These are phyloP conservation scores for Tricholoma sp. DNA, from an alignment of 768 basidiomycete genomes.

Conservation along the genomic window DNA sequence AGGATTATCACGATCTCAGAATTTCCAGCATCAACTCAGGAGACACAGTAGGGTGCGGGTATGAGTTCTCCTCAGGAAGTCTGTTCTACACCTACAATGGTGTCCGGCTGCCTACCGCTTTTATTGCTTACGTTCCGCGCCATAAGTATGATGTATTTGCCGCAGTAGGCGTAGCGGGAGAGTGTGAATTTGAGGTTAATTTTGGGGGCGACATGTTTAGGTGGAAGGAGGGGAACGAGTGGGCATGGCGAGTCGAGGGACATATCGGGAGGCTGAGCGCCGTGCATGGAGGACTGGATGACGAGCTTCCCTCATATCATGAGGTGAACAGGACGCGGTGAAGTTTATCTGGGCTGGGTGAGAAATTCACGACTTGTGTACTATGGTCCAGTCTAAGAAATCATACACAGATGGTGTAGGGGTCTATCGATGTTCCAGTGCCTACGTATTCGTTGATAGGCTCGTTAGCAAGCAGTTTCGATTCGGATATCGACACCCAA, in stretches of 20 bases:
- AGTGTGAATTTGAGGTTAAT: constrained; percentile 53
- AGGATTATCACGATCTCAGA: constrained; percentile 38
- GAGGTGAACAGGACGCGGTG: not conserved
- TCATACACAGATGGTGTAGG: too few species aligned
- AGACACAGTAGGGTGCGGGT: constrained; percentile 61
- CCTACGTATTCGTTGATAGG: too few species aligned
- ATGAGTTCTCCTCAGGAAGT: constrained; percentile 45
- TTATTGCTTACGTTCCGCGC: constrained; percentile 55
- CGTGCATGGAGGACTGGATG: constrained; percentile 26
- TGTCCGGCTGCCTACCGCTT: constrained; percentile 47
- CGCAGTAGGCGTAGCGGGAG: constrained; percentile 54
- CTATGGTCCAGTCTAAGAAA: too few species aligned
- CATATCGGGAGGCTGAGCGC: constrained; percentile 48
- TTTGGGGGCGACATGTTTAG: constrained; percentile 57
- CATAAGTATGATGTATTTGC: constrained; percentile 54
- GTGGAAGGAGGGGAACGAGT: constrained; percentile 64
- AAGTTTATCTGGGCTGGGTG: not conserved
- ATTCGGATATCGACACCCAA: too few species aligned
- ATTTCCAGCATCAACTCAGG: constrained; percentile 32
- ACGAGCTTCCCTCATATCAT: constrained; percentile 43
- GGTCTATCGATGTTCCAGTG: too few species aligned
- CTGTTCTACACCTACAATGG: constrained; percentile 70
- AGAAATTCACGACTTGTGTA: not conserved
- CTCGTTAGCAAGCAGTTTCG: too few species aligned
- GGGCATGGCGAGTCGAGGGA: constrained; percentile 60